Evolutionary conservation across 352 stramenopile genomes (phyloP).

Genomic region (Bremia lactucae): DNA sequence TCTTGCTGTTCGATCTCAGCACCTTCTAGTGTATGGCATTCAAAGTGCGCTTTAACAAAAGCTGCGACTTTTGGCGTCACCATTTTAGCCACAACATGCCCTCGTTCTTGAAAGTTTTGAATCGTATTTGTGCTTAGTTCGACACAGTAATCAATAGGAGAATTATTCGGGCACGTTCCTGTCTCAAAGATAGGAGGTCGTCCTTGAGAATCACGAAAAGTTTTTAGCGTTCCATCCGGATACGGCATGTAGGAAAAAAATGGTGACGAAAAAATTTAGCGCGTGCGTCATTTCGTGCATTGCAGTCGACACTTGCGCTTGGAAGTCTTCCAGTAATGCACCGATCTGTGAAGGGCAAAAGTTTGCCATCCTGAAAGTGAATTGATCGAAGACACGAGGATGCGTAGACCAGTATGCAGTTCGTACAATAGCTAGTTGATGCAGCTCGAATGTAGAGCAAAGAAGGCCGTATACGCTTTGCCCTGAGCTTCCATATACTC

Average conservation of each 20-base stretch:
- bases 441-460: slow-evolving; percentile 57
- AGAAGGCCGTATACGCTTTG: slow-evolving; percentile 46
- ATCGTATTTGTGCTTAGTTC: slow-evolving; percentile 33
- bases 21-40: slow-evolving; percentile 38
- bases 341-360: slow-evolving; percentile 69
- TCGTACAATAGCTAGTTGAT: slow-evolving; percentile 36
- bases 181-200: slow-evolving; percentile 19
- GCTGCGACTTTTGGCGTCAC: slow-evolving; percentile 51
- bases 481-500: slow-evolving; percentile 23
- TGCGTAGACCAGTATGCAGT: slow-evolving; percentile 57
- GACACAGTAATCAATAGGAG: slow-evolving; percentile 29
- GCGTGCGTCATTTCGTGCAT: slow-evolving; percentile 80
- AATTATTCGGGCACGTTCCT: slow-evolving; percentile 46
- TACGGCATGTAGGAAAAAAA: slow-evolving; percentile 67
- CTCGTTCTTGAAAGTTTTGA: slow-evolving; percentile 41
- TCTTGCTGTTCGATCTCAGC: slow-evolving; percentile 71
- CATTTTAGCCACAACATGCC: slow-evolving; percentile 48
- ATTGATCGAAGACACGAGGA: slow-evolving; percentile 72
- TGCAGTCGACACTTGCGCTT: slow-evolving; percentile 51
- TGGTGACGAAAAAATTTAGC: slow-evolving; percentile 61
- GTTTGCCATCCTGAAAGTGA: slow-evolving; percentile 77
- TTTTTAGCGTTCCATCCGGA: slow-evolving; percentile 54
- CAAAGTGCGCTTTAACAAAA: slow-evolving; percentile 61
- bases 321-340: slow-evolving; percentile 38
- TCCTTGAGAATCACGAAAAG: slow-evolving; percentile 34